These are phyloP conservation scores for Akanthomyces dipterigenus DNA, from an alignment of 2,329 filamentous ascomycete species.

Conservation along the genomic window DNA sequence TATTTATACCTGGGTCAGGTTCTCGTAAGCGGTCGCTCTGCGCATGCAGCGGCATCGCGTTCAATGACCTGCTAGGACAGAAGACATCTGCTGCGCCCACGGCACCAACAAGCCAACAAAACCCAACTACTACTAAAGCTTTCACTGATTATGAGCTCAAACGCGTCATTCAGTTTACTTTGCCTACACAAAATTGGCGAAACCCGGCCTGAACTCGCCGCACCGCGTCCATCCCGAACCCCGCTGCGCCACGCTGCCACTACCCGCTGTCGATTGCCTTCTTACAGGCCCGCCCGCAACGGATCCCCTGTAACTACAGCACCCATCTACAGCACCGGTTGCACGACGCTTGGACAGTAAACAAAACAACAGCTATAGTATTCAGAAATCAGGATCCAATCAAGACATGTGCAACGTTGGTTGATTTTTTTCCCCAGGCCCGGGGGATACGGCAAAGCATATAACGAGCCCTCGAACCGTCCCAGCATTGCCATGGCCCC, in stretches of 20 bases:
- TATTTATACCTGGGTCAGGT: too few species aligned
- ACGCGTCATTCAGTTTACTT: not conserved
- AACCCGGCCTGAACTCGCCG: not conserved
- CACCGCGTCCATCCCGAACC: not conserved
- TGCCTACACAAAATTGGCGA: not conserved
- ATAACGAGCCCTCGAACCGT: too few species aligned
- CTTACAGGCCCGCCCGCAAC: not conserved
- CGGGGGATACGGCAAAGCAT: too few species aligned
- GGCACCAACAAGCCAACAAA: not conserved
- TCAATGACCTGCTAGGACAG: too few species aligned
- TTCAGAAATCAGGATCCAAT: not conserved
- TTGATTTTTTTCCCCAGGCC: too few species aligned
- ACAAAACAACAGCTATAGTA: not conserved
- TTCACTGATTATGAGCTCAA: not conserved
- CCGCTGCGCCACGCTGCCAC: not conserved
- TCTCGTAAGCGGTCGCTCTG: too few species aligned
- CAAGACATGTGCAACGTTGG: too few species aligned
- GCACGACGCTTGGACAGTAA: not conserved
- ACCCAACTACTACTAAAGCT: too few species aligned
- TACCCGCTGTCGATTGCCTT: slow-evolving; percentile 2
- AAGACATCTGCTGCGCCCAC: too few species aligned
- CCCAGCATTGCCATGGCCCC: too few species aligned
- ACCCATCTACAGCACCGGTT: not conserved
- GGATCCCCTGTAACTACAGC: not conserved
- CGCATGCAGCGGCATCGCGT: too few species aligned